Conservation (phyloP, 2,329 filamentous ascomycete species). For the Macrophomina tecta region DNA sequence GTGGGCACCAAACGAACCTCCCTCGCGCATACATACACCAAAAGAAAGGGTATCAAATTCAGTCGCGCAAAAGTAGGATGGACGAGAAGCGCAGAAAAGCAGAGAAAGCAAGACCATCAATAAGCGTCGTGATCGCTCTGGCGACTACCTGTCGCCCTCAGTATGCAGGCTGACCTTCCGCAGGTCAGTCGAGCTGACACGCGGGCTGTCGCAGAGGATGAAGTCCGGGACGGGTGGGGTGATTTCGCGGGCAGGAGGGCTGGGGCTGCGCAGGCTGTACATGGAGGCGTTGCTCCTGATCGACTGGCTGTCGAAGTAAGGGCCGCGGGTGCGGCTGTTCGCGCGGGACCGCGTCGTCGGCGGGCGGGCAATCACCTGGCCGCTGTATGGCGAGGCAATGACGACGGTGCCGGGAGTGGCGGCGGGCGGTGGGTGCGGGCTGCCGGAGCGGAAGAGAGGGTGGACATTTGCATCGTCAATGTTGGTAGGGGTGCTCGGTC, state of each 20-base stretch:
- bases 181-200: constrained; percentile 43
- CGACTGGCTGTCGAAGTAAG: constrained; percentile 31
- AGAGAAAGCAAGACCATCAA: background rate
- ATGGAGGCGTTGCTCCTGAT: constrained; percentile 17
- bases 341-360: constrained; percentile 32
- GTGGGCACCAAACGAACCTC: background rate
- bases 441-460: constrained; percentile 77
- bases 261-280: constrained; percentile 28
- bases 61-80: background rate
- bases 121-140: background rate
- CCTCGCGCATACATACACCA: background rate
- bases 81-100: background rate
- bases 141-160: background rate
- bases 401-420: constrained; percentile 74
- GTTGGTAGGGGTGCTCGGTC: constrained; percentile 45
- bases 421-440: constrained; percentile 68
- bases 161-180: constrained; percentile 38
- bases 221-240: constrained; percentile 52
- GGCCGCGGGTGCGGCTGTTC: constrained; percentile 44
- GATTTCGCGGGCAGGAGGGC: constrained; percentile 45
- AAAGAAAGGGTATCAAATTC: constrained; percentile 19
- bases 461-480: constrained; percentile 73
- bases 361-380: constrained; percentile 61
- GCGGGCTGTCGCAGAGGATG: constrained; percentile 48
- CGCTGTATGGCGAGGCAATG: constrained; percentile 71